Evolutionary conservation across 75 land plant species (phyloP), one percentile per base, ranked within the genome.

Genomic region (Picea glauca): DNA sequence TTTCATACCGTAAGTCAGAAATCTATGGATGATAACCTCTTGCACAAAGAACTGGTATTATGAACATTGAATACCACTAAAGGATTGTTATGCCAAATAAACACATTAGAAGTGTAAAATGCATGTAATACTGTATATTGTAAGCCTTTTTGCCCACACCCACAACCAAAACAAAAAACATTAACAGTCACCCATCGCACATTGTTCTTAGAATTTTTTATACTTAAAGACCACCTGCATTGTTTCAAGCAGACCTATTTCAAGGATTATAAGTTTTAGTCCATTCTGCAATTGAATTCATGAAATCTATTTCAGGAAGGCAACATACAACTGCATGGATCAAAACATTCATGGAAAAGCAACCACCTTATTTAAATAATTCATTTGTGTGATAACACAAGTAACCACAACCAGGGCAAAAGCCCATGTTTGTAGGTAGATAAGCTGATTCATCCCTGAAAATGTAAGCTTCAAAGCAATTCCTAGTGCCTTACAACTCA

Each of bases 401-500:
- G 85, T 78, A 58, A 86, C 40, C 18, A 93, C 81, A 74, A 87
- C 88, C 88, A 91, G 80, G 46, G 84, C 85, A 89, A 93, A 93
- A 31, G 92, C 75, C 95, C 95, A 93, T 33, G 95, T 87, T 64
- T 93, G 85, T 50, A 83, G 85, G 81, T 84, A 83, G 8, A 73
- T 83, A n/a, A 83, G 83, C 56, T 93, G 95, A 66, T 81, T 89
- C 33, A 79, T 60, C 33, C 95, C 95, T 60, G 88, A 89, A 46
- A 93, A 23, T 40, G 95, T 89, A 21, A 93, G 90, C 74, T 91
- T 88, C 77, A 93, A 86, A 32, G 93, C 95, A 83, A 93, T 93
- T 12, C 95, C 95, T 46, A 93, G 59, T 8, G 95, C 95, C 80
- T 93, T 93, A 1, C 89, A 83, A 78, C 95, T 93, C 95, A 93